Base-by-base conservation (phyloP, 768 basidiomycete species). In the Boletus eberwhitei region DNA sequence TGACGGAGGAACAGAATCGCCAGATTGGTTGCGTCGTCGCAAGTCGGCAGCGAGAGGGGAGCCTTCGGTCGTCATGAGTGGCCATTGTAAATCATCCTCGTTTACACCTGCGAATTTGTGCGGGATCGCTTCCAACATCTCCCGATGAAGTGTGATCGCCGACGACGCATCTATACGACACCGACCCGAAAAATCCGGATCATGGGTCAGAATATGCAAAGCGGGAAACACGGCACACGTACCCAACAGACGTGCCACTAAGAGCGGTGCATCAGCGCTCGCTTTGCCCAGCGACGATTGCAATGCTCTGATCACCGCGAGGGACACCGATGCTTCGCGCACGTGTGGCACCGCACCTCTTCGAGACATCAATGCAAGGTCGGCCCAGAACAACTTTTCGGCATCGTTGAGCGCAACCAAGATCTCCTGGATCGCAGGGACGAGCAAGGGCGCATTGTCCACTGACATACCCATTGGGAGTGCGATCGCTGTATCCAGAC, bases 121-220 rank as follows among this genome's bases (percentile, higher is more conserved):
- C 1, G 81, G 77, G 46, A 95, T 87, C 16, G 82, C 83, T 59
- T 96, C 93, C 16, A 94, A 69, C 76, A 98, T 82, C 65, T 98
- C 96, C 17, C 92, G 81, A 9, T 86, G 84, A 2, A 97, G 76
- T 0, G 92, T 93, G 42, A 94, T 80, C 5, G 90, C 82, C 0
- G 86, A 76, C 3, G 86, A 85, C 14, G 79, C 74, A 68, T 96
- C 95, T 96, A 59, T 9, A 45, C 17, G 37, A 31, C 19, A 14
- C 41, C 17, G 6, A 32, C 13, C 32, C 19, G 5, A 32, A 45
- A 32, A 46, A 14, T 31, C 17, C 19, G 4, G n/a, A 13, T 22
- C 7, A 13, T 8, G 12, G 1, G 13, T 40, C 17, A 45, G 32
- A 49, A 24, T 16, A 19, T n/a, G 1, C 2, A 14, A 13, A 4